phyloP scores from a whole-genome alignment of 108 stramenopile species.

The Nitzschia sp. region DNA sequence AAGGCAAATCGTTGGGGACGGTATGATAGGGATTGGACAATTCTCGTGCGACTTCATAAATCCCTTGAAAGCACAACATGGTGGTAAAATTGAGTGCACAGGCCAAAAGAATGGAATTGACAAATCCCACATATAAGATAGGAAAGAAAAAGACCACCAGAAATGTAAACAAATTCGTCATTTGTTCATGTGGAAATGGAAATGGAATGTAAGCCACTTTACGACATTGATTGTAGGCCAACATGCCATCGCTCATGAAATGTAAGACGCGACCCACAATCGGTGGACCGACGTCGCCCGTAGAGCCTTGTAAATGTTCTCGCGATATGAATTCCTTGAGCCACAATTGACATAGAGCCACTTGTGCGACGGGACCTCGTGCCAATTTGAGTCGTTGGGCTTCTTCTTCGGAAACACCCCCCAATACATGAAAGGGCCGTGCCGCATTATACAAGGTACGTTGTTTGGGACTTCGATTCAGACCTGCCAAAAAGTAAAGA shows the following conservation, averaged over 20 bases:
- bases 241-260: slow-evolving; percentile 52
- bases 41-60: slow-evolving; percentile 64
- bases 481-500: slow-evolving; percentile 55
- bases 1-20: slow-evolving; percentile 72
- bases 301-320: slow-evolving; percentile 59
- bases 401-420: slow-evolving; percentile 69
- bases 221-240: slow-evolving; percentile 70
- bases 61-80: slow-evolving; percentile 54
- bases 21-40: slow-evolving; percentile 63
- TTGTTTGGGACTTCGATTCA: slow-evolving; percentile 44
- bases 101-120: slow-evolving; percentile 36
- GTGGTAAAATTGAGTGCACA: slow-evolving; percentile 56
- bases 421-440: slow-evolving; percentile 68
- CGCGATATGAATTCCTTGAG: slow-evolving; percentile 67
- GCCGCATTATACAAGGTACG: slow-evolving; percentile 71
- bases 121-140: slow-evolving; percentile 49
- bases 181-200: slow-evolving; percentile 74
- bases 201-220: slow-evolving; percentile 76
- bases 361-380: slow-evolving; percentile 62
- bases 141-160: slow-evolving; percentile 48
- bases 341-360: slow-evolving; percentile 64
- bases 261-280: slow-evolving; percentile 61
- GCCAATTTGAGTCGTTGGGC: slow-evolving; percentile 46
- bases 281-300: slow-evolving; percentile 57
- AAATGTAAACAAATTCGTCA: slow-evolving; percentile 37